Conservation (phyloP, 352 stramenopile species). For the Phytophthora palmivora region DNA sequence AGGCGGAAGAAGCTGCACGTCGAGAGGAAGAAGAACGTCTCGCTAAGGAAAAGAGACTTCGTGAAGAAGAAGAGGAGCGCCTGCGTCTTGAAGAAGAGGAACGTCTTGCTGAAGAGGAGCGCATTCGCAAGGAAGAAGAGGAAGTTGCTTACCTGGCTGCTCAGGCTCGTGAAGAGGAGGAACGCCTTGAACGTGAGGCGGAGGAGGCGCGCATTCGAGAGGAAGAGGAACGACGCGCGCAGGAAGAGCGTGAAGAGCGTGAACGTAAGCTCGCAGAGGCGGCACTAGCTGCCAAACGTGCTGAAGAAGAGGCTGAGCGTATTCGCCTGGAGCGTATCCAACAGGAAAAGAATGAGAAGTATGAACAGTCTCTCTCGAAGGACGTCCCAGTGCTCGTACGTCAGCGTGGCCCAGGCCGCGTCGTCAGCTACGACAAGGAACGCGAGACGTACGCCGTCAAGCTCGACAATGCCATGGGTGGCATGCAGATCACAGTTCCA, state of each 20-base stretch:
- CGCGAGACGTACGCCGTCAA: conserved; percentile 78
- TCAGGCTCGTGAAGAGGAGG: conserved; percentile 36
- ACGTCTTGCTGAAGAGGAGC: conserved; percentile 34
- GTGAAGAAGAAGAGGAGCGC: conserved; percentile 40
- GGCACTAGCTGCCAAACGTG: conserved; percentile 46
- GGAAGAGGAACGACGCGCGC: conserved; percentile 41
- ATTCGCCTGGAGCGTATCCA: conserved; percentile 56
- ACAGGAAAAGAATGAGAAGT: conserved; percentile 80
- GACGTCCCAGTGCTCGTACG: conserved; percentile 87
- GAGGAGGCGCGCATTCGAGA: conserved; percentile 41
- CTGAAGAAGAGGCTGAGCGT: conserved; percentile 57
- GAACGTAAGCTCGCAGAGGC: conserved; percentile 59
- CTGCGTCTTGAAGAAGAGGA: conserved; percentile 37
- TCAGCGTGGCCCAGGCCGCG: conserved; percentile 69
- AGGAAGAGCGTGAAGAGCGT: conserved; percentile 39
- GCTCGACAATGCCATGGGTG: conserved; percentile 70
- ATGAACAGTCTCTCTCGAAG: conserved; percentile 87
- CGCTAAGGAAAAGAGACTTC: conserved; percentile 28
- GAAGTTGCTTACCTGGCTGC: conserved; percentile 19
- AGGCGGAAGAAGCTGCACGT: conserved; percentile 23
- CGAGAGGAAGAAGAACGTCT: conserved; percentile 37
- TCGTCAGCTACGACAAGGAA: conserved; percentile 86
- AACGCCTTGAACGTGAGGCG: conserved; percentile 30
- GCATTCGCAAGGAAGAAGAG: conserved; percentile 32
- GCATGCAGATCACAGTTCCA: conserved; percentile 76